phyloP scores from a whole-genome alignment of 805 yeast species.

The Saccharomyces kudriavzevii region DNA sequence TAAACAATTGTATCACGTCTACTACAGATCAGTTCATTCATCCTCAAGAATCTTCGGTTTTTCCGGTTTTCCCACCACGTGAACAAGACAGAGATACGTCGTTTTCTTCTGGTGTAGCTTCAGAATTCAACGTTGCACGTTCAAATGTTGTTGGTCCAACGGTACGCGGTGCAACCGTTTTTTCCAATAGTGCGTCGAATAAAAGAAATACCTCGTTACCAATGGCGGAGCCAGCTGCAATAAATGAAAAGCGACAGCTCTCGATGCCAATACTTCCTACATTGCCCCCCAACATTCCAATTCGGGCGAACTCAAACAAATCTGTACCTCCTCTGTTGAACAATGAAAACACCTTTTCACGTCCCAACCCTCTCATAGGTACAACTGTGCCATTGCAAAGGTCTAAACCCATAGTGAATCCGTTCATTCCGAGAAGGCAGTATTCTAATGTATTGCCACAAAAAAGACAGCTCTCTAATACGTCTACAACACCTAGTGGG shows the following conservation, averaged over 20 bases:
- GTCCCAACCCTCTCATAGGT: neutral
- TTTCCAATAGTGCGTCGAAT: neutral
- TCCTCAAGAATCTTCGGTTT: neutral
- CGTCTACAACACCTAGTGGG: neutral
- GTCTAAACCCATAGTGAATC: conserved; percentile 4
- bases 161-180: neutral
- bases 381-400: neutral
- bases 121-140: neutral
- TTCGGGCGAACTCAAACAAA: neutral
- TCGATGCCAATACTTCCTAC: neutral
- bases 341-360: neutral
- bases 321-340: conserved; percentile 1
- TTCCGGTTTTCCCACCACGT: neutral
- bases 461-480: conserved; percentile 14
- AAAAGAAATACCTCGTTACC: neutral
- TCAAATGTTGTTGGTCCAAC: neutral
- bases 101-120: neutral
- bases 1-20: neutral
- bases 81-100: neutral
- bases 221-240: neutral
- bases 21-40: neutral
- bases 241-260: neutral
- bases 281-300: neutral
- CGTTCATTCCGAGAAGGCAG: conserved; percentile 28
- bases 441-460: conserved; percentile 23